phyloP scores from a whole-genome alignment of 441 rosid genomes.

The Metrosideros polymorpha region DNA sequence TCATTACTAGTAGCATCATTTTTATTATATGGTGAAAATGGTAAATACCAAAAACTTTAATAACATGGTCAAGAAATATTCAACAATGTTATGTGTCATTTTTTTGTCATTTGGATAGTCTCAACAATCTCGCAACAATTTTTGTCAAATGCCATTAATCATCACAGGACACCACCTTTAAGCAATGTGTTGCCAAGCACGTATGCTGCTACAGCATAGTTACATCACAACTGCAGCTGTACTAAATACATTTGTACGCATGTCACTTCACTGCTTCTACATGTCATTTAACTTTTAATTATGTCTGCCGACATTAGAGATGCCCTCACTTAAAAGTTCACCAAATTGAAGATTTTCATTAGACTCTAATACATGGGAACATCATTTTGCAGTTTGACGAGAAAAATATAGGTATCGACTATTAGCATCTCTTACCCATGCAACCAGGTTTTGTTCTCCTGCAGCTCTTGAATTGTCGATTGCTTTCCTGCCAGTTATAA shows the following conservation, averaged over 20 bases:
- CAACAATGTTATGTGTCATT: not conserved
- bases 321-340: not conserved
- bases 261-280: not conserved
- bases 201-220: not conserved
- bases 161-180: not conserved
- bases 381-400: not conserved
- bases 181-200: not conserved
- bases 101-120: not conserved
- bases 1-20: not conserved
- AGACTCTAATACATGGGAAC: not conserved
- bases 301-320: not conserved
- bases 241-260: not conserved
- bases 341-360: not conserved
- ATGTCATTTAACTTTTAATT: not conserved
- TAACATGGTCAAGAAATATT: not conserved
- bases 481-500: conserved; percentile 14
- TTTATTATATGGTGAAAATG: not conserved
- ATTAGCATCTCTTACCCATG: conserved; percentile 8
- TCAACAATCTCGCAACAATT: not conserved
- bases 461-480: conserved; percentile 4
- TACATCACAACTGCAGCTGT: not conserved
- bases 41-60: not conserved
- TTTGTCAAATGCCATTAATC: not conserved
- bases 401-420: not conserved
- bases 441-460: conserved; percentile 11